Evolutionary conservation across 148 eudicot genomes (phyloP).

Genomic region (Heliamphora exappendiculata): DNA sequence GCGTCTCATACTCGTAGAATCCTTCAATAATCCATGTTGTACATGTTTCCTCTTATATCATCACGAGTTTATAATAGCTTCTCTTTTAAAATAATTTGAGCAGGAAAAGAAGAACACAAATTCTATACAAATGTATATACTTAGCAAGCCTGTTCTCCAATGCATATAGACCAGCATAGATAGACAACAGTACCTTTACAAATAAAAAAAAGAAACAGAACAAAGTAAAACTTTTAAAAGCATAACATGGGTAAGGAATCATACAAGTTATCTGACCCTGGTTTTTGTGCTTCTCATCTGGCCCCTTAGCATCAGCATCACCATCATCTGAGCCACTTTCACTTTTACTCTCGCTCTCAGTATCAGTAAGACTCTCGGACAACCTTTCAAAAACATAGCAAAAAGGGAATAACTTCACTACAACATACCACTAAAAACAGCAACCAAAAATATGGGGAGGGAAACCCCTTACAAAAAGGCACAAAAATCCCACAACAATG

Average conservation of each 20-base stretch:
- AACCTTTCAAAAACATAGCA: slow-evolving; percentile 35
- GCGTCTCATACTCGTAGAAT: background rate
- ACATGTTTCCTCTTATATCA: background rate
- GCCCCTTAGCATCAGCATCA: slow-evolving; percentile 28
- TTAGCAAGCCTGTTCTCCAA: background rate
- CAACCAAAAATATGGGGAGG: too few relatives aligned
- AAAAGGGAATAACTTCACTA: background rate
- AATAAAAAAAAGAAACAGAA: background rate
- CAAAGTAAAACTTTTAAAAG: background rate
- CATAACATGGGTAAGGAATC: background rate
- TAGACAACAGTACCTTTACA: background rate
- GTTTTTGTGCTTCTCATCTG: slow-evolving; percentile 28
- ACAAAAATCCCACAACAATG: too few relatives aligned
- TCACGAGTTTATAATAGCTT: background rate
- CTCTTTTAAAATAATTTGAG: background rate
- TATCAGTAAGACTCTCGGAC: slow-evolving; percentile 41
- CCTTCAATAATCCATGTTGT: background rate
- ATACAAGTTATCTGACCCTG: slow-evolving; percentile 38
- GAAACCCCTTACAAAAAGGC: too few relatives aligned
- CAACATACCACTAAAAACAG: background rate
- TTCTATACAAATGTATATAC: background rate
- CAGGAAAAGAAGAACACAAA: too few relatives aligned
- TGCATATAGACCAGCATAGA: background rate
- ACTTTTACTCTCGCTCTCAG: slow-evolving; percentile 46
- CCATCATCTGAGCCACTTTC: slow-evolving; percentile 45